phyloP scores from a whole-genome alignment of 2,329 filamentous ascomycete species.

The Cladosporium sp. region DNA sequence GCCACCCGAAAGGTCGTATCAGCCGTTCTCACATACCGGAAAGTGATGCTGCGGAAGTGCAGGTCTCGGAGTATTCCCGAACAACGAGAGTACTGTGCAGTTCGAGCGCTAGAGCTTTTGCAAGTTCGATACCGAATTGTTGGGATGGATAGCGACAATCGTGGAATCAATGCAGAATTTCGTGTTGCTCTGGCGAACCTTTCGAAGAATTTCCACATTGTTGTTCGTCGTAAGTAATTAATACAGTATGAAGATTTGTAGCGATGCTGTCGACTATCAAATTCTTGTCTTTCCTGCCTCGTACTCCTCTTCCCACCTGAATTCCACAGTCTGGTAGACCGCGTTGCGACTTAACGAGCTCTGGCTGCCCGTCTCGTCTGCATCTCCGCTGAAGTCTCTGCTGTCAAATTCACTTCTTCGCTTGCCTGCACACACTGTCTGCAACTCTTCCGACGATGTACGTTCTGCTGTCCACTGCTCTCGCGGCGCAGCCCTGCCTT shows the following conservation, averaged over 20 bases:
- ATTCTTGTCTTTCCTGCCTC: neutral
- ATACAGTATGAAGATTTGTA: neutral
- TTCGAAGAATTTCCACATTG: neutral
- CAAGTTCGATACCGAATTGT: neutral
- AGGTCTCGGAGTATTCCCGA: neutral
- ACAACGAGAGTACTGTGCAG: neutral
- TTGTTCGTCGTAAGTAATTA: neutral
- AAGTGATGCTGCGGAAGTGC: neutral
- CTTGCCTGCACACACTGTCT: slow-evolving; percentile 4
- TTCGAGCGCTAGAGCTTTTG: neutral
- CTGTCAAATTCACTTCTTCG: neutral
- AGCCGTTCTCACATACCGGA: neutral
- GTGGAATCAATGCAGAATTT: neutral
- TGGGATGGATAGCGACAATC: neutral
- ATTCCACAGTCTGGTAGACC: slow-evolving; percentile 21
- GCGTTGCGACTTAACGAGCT: slow-evolving; percentile 19
- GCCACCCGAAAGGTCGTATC: neutral
- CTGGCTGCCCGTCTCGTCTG: slow-evolving; percentile 20
- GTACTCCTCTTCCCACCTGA: slow-evolving; percentile 21
- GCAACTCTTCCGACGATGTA: neutral
- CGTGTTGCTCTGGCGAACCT: neutral
- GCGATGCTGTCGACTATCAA: slow-evolving; percentile 11
- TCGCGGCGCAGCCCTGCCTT: neutral
- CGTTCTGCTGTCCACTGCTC: neutral
- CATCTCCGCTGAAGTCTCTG: slow-evolving; percentile 6